These are phyloP conservation scores for Aspergillus alliaceus DNA, from an alignment of 2,329 filamentous ascomycete species.

Conservation along the genomic window DNA sequence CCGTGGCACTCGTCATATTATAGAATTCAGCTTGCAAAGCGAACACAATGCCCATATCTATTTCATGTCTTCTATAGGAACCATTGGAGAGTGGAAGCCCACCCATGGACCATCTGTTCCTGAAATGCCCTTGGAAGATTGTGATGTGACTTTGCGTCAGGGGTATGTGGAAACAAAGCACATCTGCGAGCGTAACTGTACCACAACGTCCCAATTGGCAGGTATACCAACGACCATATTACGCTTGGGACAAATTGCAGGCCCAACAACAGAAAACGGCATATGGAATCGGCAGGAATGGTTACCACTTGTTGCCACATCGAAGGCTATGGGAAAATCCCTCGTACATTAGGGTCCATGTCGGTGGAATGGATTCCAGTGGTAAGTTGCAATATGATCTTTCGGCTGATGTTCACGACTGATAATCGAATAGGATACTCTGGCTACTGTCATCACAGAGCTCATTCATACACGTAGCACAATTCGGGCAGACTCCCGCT, in stretches of 20 bases:
- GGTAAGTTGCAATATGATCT: conserved; percentile 20
- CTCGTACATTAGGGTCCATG: conserved; percentile 45
- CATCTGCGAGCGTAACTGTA: conserved; percentile 47
- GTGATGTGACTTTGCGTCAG: conserved; percentile 28
- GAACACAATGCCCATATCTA: conserved; percentile 20
- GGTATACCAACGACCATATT: conserved; percentile 20
- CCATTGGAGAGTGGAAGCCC: conserved; percentile 19
- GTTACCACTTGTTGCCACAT: conserved; percentile 53
- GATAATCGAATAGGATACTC: conserved; percentile 22
- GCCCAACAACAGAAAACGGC: conserved; percentile 10
- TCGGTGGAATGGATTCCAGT: conserved; percentile 57
- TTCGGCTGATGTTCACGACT: background rate
- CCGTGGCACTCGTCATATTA: conserved; percentile 23
- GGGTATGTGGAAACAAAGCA: conserved; percentile 36
- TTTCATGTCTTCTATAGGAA: conserved; percentile 30
- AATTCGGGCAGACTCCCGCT: conserved; percentile 16
- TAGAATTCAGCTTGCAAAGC: conserved; percentile 22
- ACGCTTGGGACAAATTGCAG: conserved; percentile 36
- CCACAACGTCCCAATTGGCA: conserved; percentile 19
- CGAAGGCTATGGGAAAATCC: conserved; percentile 51
- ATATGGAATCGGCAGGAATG: conserved; percentile 59
- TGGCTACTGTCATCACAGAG: conserved; percentile 50
- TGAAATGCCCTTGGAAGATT: conserved; percentile 18
- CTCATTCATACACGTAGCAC: conserved; percentile 33
- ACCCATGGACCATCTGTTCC: conserved; percentile 25